phyloP scores from a whole-genome alignment of 108 stramenopile species.

The Fragilariopsis cylindrus region DNA sequence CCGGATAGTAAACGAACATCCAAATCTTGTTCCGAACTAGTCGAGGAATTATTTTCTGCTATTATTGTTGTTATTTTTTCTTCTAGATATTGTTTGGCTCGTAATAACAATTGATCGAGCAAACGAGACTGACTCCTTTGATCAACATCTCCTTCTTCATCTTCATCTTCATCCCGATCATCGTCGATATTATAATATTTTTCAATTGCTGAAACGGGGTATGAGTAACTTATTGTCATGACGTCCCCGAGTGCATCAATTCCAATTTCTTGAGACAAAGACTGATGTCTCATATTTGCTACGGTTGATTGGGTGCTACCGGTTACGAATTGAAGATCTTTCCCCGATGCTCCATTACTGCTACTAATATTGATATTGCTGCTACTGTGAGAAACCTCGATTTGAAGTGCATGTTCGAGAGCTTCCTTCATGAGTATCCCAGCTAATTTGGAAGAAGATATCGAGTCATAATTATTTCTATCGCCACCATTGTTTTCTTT shows the following conservation, averaged over 20 bases:
- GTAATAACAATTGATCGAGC: not conserved
- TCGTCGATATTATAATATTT: not conserved
- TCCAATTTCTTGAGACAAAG: constrained; percentile 57
- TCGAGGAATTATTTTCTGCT: not conserved
- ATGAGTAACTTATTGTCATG: constrained; percentile 12
- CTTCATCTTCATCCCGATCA: not conserved
- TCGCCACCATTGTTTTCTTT: not conserved
- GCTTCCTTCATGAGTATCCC: not conserved
- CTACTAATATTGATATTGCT: constrained; percentile 4
- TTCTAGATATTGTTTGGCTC: not conserved
- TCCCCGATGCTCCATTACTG: constrained; percentile 22
- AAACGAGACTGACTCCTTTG: not conserved
- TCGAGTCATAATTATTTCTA: not conserved
- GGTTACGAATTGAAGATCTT: not conserved
- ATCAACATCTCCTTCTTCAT: not conserved
- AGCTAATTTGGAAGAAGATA: not conserved
- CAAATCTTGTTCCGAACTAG: not conserved
- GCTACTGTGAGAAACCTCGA: not conserved
- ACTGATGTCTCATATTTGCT: constrained; percentile 47
- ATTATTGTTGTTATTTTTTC: not conserved
- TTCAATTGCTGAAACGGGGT: not conserved
- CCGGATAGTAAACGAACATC: not conserved
- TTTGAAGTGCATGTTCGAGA: not conserved
- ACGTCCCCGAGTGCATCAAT: constrained; percentile 41
- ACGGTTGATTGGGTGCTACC: constrained; percentile 49